Evolutionary conservation across 2,329 filamentous ascomycete species (phyloP), one percentile per base, ranked within the genome.

Genomic region (Aspergillus sp.): DNA sequence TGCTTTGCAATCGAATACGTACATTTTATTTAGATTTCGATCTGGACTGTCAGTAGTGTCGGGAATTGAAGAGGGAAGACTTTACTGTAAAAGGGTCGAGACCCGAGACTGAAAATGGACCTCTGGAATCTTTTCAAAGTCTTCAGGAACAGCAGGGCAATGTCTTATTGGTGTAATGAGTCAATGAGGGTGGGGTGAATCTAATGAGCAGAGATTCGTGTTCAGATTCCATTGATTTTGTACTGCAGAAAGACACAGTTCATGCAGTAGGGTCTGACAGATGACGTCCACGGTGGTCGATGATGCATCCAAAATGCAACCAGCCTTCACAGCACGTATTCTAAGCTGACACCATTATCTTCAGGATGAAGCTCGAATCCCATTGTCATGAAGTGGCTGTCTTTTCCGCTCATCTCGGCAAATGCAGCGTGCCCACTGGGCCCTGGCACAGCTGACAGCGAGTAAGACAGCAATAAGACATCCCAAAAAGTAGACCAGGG

Each of bases 181-280:
- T 25, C 14, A 17, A 46, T 46, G 41, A 53, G 33, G 25, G 41
- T 45, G 51, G 51, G 33, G 51, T 46, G n/a, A 27, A n/a, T 19
- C 6, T 33, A 27, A 17, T 19, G 6, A 39, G 21, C 41, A 39
- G n/a, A 21, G 44, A 48, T 3, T 54, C 44, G 52, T 54, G 52
- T 31, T 41, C 35, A 23, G 33, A 40, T 39, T 17, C 33, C 25
- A 48, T 47, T 54, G 52, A 44, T 12, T 23, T 45, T 45, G 41
- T 37, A 31, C 40, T 44, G n/a, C 50, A 25, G 23, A 52, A 17
- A 23, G 19, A 46, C 17, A 39, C 19, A 15, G 27, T 33, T 54
- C 43, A 37, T 54, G 52, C 43, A 48, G 35, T 4, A 37, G 31
- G 27, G 52, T 54, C 27, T 47, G 52, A 48, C 52, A 54, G 44